phyloP scores from a whole-genome alignment of 176 grass and related monocot genomes.

The Rhynchospora breviuscula region DNA sequence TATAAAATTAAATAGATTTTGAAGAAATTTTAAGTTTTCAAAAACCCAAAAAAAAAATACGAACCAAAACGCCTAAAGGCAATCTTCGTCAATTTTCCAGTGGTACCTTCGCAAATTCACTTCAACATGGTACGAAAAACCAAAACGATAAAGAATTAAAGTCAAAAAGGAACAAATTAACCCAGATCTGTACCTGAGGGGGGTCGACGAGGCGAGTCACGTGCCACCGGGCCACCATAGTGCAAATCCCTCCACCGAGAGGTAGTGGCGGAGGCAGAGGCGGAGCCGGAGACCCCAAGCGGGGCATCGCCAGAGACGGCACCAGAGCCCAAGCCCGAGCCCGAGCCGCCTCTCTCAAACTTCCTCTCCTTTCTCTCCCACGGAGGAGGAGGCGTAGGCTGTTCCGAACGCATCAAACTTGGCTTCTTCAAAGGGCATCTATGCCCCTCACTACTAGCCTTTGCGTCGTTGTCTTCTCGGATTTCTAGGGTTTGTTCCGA shows the following conservation, averaged over 20 bases:
- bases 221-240: background rate
- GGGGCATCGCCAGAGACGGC: background rate
- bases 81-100: background rate
- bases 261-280: background rate
- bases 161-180: background rate
- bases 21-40: background rate
- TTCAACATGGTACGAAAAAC: background rate
- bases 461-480: background rate
- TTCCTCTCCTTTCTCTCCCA: slow-evolving; percentile 16
- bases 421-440: slow-evolving; percentile 11
- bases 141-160: background rate
- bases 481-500: background rate
- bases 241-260: slow-evolving; percentile 8
- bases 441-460: background rate
- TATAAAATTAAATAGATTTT: background rate
- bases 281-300: background rate
- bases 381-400: background rate
- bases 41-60: background rate
- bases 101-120: background rate
- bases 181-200: slow-evolving; percentile 23
- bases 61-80: background rate
- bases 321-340: background rate
- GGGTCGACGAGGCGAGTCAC: background rate
- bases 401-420: slow-evolving; percentile 24
- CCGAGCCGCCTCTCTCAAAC: background rate